Percentiles rank a stretch among this genome's conserved stretches.
Evolutionary conservation across 1,284 basidiomycete genomes (phyloP).

Genomic region (Ganoderma resinaceum): DNA sequence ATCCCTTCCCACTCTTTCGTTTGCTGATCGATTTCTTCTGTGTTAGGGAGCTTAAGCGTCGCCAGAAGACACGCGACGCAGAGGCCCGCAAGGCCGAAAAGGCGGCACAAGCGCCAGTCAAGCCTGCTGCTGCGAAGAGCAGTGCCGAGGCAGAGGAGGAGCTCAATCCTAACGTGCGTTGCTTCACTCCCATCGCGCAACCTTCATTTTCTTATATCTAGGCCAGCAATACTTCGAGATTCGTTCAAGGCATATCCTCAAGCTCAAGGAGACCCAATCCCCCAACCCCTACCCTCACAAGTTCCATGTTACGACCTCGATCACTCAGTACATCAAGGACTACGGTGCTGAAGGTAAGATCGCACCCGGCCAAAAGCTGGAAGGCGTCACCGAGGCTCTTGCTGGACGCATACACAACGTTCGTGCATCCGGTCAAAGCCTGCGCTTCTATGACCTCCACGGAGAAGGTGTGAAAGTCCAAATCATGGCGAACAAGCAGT

Average conservation of each 20-base stretch:
- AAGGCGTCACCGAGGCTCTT: conserved; percentile 62
- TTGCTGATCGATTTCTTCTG: conserved; percentile 38
- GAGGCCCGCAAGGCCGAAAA: conserved; percentile 88
- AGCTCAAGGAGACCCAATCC: conserved; percentile 83
- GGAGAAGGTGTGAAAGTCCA: conserved; percentile 95
- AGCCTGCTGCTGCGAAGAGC: conserved; percentile 48
- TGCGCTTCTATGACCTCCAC: conserved; percentile 96
- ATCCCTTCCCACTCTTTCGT: conserved; percentile 15
- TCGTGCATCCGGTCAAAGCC: conserved; percentile 83
- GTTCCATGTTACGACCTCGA: conserved; percentile 89
- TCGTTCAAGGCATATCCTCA: conserved; percentile 87
- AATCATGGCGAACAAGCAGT: conserved; percentile 94
- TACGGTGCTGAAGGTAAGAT: conserved; percentile 83
- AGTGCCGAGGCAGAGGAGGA: conserved; percentile 69
- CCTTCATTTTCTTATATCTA: conserved; percentile 5
- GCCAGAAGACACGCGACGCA: conserved; percentile 86
- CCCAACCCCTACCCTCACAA: conserved; percentile 99
- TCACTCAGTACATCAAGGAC: conserved; percentile 78
- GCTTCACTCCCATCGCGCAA: not conserved
- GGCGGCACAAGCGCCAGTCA: conserved; percentile 56
- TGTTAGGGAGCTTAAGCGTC: conserved; percentile 88
- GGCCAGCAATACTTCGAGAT: conserved; percentile 95
- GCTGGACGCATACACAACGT: conserved; percentile 95
- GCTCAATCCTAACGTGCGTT: conserved; percentile 80
- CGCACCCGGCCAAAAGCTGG: conserved; percentile 64